Evolutionary conservation across 2,329 filamentous ascomycete species (phyloP), one percentile per base, ranked within the genome.

Genomic region (Fusarium concolor): DNA sequence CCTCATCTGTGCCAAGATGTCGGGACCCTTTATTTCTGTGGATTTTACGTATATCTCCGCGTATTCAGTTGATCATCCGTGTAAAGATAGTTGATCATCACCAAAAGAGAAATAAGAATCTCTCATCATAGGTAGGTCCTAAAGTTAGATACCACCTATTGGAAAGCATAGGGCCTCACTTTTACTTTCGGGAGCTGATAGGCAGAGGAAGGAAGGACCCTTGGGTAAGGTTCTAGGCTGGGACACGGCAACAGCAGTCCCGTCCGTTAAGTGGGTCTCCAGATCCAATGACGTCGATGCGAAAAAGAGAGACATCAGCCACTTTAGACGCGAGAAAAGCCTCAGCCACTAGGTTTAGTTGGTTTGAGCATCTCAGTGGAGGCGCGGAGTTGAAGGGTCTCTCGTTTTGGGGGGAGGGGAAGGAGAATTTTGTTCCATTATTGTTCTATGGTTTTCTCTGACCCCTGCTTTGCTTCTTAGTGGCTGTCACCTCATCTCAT

Each of bases 381-480:
- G 63, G 46, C 50, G 42, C 46, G 39, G 45, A 55, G 41, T 42
- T 47, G 43, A 29, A 22, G 41, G 41, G 22, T n/a, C n/a, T n/a
- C n/a, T n/a, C n/a, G n/a, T n/a, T n/a, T n/a, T n/a, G n/a, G n/a
- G n/a, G n/a, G n/a, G n/a, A n/a, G 22, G 22, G 28, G 10, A 29
- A 11, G 28, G 12, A 31, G 59, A 65, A 52, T 43, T 43, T 41
- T 56, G 57, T 67, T 64, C 65, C 51, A 67, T 56, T 53, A 68
- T 49, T 68, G 38, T 69, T 68, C 65, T 65, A 42, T 29, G 33
- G 37, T 47, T 60, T 55, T 62, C 56, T 50, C 46, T 50, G 14
- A 51, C 50, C 65, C 65, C 65, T 70, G 17, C 66, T 56, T 50
- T 59, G 26, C n/a, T 51, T 54, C 44, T 55, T 63, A 67, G 46